Percentiles rank a stretch among this genome's conserved stretches.
phyloP scores from a whole-genome alignment of 805 yeast genomes.

The Starmerella vitae region DNA sequence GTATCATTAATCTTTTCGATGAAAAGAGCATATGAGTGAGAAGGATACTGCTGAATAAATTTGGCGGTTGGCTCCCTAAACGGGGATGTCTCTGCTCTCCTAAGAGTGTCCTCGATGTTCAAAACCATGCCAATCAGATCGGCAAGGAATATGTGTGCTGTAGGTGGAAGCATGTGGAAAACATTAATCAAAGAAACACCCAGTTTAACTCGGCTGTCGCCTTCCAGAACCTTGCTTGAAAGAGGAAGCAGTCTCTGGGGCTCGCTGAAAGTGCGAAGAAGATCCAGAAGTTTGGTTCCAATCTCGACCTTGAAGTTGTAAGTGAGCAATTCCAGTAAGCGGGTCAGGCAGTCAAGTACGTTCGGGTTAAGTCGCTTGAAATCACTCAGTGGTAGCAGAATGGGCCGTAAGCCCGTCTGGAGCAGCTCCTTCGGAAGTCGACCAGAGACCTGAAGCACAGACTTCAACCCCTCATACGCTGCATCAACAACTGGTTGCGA shows the following conservation, averaged over 20 bases:
- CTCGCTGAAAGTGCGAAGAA: constrained; percentile 91
- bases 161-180: constrained; percentile 81
- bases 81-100: constrained; percentile 77
- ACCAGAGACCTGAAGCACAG: constrained; percentile 62
- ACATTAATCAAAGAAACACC: constrained; percentile 82
- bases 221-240: constrained; percentile 66
- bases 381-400: constrained; percentile 88
- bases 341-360: constrained; percentile 82
- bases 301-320: constrained; percentile 94
- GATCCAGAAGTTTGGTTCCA: constrained; percentile 84
- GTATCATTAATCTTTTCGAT: constrained; percentile 51
- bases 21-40: constrained; percentile 59
- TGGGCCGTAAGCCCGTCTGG: constrained; percentile 92
- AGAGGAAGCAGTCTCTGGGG: constrained; percentile 60
- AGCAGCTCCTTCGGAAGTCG: constrained; percentile 84
- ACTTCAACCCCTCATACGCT: constrained; percentile 75
- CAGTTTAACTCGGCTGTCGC: constrained; percentile 70
- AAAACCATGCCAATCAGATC: constrained; percentile 67
- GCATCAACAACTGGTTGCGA: constrained; percentile 73
- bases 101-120: constrained; percentile 64
- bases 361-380: constrained; percentile 79
- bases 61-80: constrained; percentile 83
- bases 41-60: constrained; percentile 70
- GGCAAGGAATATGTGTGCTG: constrained; percentile 83
- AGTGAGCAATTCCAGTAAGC: constrained; percentile 70